phyloP scores from a whole-genome alignment of 1,139 yeast genomes.

The Geotrichum carabidarum region DNA sequence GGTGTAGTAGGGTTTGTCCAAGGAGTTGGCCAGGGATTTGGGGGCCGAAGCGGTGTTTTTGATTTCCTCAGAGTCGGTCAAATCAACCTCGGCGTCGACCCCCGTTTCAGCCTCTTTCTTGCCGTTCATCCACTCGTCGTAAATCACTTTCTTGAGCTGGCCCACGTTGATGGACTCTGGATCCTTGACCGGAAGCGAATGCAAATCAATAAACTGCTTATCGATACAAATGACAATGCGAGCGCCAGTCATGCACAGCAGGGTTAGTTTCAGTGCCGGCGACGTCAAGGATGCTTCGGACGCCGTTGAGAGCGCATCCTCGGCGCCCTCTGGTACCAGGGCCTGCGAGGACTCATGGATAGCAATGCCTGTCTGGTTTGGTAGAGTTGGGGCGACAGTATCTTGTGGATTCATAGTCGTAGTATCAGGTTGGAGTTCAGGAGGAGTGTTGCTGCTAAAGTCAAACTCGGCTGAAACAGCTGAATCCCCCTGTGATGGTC shows the following conservation, averaged over 20 bases:
- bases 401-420: neutral
- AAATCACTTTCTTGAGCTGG: slow-evolving; percentile 25
- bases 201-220: slow-evolving; percentile 22
- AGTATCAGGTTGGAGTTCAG: neutral
- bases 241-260: slow-evolving; percentile 30
- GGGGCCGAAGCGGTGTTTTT: neutral
- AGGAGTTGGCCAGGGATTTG: neutral
- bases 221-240: slow-evolving; percentile 26
- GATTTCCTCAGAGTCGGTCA: slow-evolving; percentile 23
- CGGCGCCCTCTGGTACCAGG: neutral
- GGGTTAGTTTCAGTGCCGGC: slow-evolving; percentile 23
- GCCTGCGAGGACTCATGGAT: no score
- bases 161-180: slow-evolving; percentile 25
- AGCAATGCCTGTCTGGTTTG: neutral
- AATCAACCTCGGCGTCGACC: slow-evolving; percentile 1
- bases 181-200: slow-evolving; percentile 23
- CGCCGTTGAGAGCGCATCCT: neutral
- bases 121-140: slow-evolving; percentile 14
- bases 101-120: neutral
- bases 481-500: neutral
- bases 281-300: slow-evolving; percentile 11
- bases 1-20: neutral
- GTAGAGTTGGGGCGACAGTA: neutral
- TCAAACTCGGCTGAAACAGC: neutral
- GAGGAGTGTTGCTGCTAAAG: neutral